These are phyloP conservation scores for Plasmodium inui DNA, from an alignment of 169 alveolate species.

Conservation along the genomic window DNA sequence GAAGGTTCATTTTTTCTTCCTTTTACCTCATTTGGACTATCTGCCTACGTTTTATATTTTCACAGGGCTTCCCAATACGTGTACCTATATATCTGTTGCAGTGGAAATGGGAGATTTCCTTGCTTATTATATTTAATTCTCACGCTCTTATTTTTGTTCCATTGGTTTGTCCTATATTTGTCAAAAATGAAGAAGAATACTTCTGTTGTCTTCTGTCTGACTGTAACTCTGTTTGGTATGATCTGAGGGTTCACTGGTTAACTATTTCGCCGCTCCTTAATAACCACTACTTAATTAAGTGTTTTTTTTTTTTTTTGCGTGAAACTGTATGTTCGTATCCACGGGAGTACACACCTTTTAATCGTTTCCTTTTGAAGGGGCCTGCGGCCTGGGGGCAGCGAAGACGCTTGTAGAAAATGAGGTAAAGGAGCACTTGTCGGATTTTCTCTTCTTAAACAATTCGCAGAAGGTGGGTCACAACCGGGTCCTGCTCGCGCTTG, in stretches of 20 bases:
- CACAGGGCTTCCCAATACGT: neutral
- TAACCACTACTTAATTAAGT: neutral
- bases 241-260: neutral
- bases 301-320: neutral
- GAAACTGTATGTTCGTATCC: neutral
- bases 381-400: neutral
- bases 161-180: neutral
- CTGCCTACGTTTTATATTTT: neutral
- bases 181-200: neutral
- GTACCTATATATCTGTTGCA: neutral
- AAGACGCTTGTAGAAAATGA: constrained; percentile 21
- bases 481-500: neutral
- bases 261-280: neutral
- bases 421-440: constrained; percentile 15
- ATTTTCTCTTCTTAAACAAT: constrained; percentile 45
- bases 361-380: constrained; percentile 16
- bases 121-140: neutral
- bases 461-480: constrained; percentile 28
- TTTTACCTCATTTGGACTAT: neutral
- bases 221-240: constrained; percentile 2
- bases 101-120: neutral
- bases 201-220: neutral
- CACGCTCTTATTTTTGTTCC: neutral
- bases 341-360: neutral
- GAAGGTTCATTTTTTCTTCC: neutral